Conservation (phyloP, 164 flowering plant species). For the Kalanchoe fedtschenkoi region DNA sequence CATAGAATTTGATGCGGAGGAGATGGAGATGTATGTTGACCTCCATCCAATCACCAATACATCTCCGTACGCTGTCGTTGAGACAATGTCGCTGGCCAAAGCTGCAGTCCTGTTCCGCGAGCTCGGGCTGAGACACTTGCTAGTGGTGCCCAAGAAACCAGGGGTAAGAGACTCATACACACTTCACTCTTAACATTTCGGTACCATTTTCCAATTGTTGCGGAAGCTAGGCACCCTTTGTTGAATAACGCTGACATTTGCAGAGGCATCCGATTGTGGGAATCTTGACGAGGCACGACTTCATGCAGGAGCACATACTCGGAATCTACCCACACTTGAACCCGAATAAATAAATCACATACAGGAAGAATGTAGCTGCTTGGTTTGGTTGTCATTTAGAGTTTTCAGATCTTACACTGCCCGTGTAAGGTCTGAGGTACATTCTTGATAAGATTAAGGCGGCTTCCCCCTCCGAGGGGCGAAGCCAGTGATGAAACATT, state of each 20-base stretch:
- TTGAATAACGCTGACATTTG: constrained; percentile 8
- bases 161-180: constrained; percentile 39
- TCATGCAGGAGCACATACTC: constrained; percentile 71
- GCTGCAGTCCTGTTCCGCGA: constrained; percentile 75
- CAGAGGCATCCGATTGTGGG: constrained; percentile 91
- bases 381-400: too few species aligned
- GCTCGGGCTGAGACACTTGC: constrained; percentile 76
- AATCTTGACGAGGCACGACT: constrained; percentile 81
- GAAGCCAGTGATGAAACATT: too few species aligned
- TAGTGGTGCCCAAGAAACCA: constrained; percentile 82
- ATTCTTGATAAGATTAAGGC: too few species aligned
- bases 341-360: too few species aligned
- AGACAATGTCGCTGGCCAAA: constrained; percentile 94
- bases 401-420: too few species aligned
- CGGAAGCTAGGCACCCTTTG: background rate
- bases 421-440: too few species aligned
- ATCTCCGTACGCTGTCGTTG: constrained; percentile 85
- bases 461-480: too few species aligned
- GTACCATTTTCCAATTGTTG: background rate
- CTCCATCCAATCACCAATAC: constrained; percentile 87
- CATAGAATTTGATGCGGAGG: constrained; percentile 49
- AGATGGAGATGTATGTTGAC: constrained; percentile 92
- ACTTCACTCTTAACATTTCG: background rate
- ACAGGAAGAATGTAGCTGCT: too few species aligned
- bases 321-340: constrained; percentile 48